phyloP scores from a whole-genome alignment of 2,329 filamentous ascomycete species.

The Cercospora janseana region DNA sequence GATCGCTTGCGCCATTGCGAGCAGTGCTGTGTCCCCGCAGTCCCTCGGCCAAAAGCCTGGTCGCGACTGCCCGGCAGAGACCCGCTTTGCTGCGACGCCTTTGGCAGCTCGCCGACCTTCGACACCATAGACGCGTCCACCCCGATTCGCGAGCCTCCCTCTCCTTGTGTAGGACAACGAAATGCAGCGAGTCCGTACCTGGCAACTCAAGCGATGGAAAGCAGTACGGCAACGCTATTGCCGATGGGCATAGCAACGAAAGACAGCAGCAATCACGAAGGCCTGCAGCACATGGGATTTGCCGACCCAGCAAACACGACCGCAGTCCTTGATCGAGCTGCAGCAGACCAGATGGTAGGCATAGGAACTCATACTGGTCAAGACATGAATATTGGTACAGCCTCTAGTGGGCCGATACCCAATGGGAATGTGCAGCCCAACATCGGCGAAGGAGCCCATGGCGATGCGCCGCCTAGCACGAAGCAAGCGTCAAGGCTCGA shows the following conservation, averaged over 20 bases:
- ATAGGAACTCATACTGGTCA: background rate
- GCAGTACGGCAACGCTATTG: conserved; percentile 8
- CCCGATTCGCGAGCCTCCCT: background rate
- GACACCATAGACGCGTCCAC: conserved; percentile 5
- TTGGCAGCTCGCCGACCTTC: background rate
- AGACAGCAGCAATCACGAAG: conserved; percentile 14
- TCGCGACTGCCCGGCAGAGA: conserved; percentile 6
- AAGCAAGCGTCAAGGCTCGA: background rate
- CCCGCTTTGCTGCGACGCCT: conserved; percentile 3
- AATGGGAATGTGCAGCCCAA: background rate
- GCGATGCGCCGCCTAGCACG: background rate
- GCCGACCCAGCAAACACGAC: conserved; percentile 1
- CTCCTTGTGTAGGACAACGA: conserved; percentile 4
- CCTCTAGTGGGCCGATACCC: conserved; percentile 1
- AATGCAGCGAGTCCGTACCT: conserved; percentile 19
- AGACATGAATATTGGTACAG: background rate
- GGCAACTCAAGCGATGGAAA: conserved; percentile 24
- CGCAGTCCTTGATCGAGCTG: conserved; percentile 1
- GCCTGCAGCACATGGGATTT: conserved; percentile 4
- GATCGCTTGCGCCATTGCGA: conserved; percentile 1
- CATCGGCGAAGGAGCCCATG: background rate
- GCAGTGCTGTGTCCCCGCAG: conserved; percentile 1
- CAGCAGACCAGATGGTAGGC: background rate
- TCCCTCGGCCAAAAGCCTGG: conserved; percentile 3
- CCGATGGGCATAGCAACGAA: conserved; percentile 14